Conservation (phyloP, 179 eudicot species). For the Vitellaria paradoxa region DNA sequence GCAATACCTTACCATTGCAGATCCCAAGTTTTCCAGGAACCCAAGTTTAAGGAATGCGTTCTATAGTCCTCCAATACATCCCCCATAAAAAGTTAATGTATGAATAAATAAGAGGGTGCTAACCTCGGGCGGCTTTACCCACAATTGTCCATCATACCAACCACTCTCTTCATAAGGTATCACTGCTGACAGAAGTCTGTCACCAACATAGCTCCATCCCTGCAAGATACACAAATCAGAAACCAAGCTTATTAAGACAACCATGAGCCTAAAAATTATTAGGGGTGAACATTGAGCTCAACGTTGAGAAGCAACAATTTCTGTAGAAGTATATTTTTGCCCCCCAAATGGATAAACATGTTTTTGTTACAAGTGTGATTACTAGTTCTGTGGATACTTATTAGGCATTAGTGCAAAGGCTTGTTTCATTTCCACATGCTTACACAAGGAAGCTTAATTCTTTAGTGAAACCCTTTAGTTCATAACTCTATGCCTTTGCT, state of each 20-base stretch:
- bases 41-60: not conserved
- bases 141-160: conserved; percentile 99
- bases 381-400: not conserved
- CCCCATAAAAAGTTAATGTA: not conserved
- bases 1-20: not conserved
- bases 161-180: conserved; percentile 96
- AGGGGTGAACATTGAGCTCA: not conserved
- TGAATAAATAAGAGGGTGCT: conserved; percentile 12
- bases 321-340: not conserved
- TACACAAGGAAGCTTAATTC: not conserved
- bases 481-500: not conserved
- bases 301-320: not conserved
- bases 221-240: conserved; percentile 21
- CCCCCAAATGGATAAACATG: not conserved
- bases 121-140: conserved; percentile 99
- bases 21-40: not conserved
- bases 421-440: not conserved
- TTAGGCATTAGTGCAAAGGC: not conserved
- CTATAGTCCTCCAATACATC: not conserved
- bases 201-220: conserved; percentile 99
- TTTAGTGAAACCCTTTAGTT: not conserved
- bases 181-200: conserved; percentile 90
- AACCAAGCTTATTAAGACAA: not conserved
- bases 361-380: not conserved
- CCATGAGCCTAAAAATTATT: not conserved